phyloP scores from a whole-genome alignment of 306 rosid genomes.

The Glycine soja region DNA sequence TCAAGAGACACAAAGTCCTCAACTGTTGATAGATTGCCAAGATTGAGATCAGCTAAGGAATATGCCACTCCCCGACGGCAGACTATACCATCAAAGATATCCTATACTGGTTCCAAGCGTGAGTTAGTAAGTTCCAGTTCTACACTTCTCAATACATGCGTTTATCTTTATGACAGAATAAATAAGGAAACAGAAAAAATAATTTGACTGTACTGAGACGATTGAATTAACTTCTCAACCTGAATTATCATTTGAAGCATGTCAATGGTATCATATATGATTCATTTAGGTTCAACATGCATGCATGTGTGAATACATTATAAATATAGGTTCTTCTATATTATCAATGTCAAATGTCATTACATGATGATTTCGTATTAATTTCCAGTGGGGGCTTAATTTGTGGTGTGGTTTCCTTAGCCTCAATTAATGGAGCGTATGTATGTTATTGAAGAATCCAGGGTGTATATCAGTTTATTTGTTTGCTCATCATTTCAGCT shows the following conservation, averaged over 20 bases:
- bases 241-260: slow-evolving; percentile 15
- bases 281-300: neutral
- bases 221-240: slow-evolving; percentile 23
- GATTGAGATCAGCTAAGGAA: slow-evolving; percentile 53
- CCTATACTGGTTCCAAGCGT: slow-evolving; percentile 49
- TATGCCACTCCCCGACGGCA: slow-evolving; percentile 55
- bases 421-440: neutral
- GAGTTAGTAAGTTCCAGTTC: slow-evolving; percentile 60
- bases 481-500: slow-evolving; percentile 55
- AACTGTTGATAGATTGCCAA: slow-evolving; percentile 49
- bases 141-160: slow-evolving; percentile 7
- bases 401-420: neutral
- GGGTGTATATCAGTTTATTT: slow-evolving; percentile 3
- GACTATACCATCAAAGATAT: slow-evolving; percentile 57
- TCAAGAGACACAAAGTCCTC: slow-evolving; percentile 61
- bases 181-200: neutral
- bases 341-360: neutral
- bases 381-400: neutral
- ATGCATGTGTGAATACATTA: neutral
- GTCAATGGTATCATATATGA: slow-evolving; percentile 3
- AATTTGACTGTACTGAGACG: neutral
- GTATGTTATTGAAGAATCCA: neutral
- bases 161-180: slow-evolving; percentile 23
- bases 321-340: neutral
- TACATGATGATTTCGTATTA: slow-evolving; percentile 6